Conservation (phyloP, 805 yeast species). For the Hanseniaspora osmophila region DNA sequence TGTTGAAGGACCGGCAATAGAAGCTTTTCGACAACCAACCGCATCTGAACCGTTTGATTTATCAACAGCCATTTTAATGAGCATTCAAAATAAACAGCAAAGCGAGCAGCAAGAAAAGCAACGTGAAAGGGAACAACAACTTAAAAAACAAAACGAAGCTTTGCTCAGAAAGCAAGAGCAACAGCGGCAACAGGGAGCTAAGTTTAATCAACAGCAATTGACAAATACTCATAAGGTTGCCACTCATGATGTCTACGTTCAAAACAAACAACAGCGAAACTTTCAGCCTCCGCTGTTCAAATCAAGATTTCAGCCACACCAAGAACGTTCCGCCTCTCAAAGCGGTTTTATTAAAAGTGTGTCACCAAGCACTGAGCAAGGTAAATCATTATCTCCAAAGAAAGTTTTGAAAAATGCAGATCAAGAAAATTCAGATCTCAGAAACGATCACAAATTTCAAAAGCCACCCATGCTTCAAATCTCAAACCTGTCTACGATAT, state of each 20-base stretch:
- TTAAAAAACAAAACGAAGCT: not conserved
- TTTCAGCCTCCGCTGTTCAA: not conserved
- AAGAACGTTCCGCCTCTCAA: too few species aligned
- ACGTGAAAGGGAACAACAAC: not conserved
- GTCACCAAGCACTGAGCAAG: too few species aligned
- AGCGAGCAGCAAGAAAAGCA: not conserved
- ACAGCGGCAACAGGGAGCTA: not conserved
- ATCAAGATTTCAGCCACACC: not conserved
- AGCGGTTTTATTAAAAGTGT: too few species aligned
- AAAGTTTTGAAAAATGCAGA: too few species aligned
- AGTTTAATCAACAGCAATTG: not conserved
- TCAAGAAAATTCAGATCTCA: too few species aligned
- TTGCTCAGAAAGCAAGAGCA: not conserved
- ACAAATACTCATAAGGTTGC: not conserved
- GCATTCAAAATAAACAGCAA: constrained; percentile 1
- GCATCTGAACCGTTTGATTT: constrained; percentile 1
- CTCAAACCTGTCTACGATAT: too few species aligned
- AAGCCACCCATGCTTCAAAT: too few species aligned
- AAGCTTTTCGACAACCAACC: not conserved
- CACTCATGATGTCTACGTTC: not conserved
- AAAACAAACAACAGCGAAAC: not conserved
- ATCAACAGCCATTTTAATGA: constrained; percentile 6
- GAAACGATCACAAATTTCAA: too few species aligned
- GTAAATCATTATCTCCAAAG: too few species aligned
- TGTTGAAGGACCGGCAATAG: not conserved